These are phyloP conservation scores for Colletotrichum neosansevieriae DNA, from an alignment of 2,329 filamentous ascomycete genomes.

Conservation along the genomic window DNA sequence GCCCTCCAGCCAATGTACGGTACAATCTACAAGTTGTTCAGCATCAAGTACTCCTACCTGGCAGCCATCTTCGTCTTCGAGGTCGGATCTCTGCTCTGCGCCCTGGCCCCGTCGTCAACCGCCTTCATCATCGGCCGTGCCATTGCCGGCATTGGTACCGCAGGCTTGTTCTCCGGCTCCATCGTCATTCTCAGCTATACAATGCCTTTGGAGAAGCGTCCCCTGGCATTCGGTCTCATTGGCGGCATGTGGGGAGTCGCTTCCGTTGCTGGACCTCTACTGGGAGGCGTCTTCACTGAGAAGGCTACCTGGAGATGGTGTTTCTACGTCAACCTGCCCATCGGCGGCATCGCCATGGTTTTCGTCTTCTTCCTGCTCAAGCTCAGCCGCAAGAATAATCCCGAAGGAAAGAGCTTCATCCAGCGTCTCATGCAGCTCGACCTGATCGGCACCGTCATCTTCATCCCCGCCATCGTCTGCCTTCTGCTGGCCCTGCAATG, in stretches of 20 bases:
- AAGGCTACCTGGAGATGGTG: slow-evolving; percentile 66
- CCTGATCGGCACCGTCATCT: slow-evolving; percentile 65
- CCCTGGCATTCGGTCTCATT: slow-evolving; percentile 65
- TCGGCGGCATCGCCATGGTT: slow-evolving; percentile 60
- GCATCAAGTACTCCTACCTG: slow-evolving; percentile 61
- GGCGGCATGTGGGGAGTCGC: slow-evolving; percentile 69
- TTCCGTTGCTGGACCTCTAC: slow-evolving; percentile 61
- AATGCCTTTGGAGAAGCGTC: slow-evolving; percentile 66
- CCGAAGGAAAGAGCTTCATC: slow-evolving; percentile 49
- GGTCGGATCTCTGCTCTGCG: slow-evolving; percentile 58
- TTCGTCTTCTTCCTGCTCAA: slow-evolving; percentile 59
- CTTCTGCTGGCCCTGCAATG: slow-evolving; percentile 68
- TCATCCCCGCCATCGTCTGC: slow-evolving; percentile 65
- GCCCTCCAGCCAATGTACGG: slow-evolving; percentile 64
- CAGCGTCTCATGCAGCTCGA: slow-evolving; percentile 61
- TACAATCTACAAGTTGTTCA: slow-evolving; percentile 62
- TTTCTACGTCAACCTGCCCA: slow-evolving; percentile 60
- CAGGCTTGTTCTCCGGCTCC: slow-evolving; percentile 63
- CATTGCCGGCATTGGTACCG: slow-evolving; percentile 63
- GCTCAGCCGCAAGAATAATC: slow-evolving; percentile 49
- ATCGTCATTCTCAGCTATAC: slow-evolving; percentile 61
- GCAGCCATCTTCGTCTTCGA: slow-evolving; percentile 57
- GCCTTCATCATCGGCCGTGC: slow-evolving; percentile 66
- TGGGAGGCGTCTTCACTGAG: slow-evolving; percentile 64
- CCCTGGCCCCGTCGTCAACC: slow-evolving; percentile 58